phyloP scores from a whole-genome alignment of 2,329 filamentous ascomycete genomes.

The Ploettnerulaceae sp. region DNA sequence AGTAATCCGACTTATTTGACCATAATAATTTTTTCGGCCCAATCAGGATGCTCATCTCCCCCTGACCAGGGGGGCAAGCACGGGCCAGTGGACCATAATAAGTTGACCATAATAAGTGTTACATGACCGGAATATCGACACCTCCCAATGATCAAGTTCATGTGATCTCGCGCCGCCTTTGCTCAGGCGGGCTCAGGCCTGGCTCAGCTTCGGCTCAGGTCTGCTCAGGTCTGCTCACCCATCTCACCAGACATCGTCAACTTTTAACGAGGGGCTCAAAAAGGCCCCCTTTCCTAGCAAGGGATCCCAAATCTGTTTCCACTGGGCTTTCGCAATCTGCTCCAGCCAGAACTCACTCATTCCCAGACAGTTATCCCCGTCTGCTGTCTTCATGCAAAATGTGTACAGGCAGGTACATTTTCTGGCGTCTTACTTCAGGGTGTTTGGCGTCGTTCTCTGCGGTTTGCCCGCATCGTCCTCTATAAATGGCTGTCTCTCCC shows the following conservation, averaged over 20 bases:
- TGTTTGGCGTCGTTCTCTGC: constrained; percentile 12
- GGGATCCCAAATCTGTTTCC: constrained; percentile 12
- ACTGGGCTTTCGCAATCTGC: neutral
- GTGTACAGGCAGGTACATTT: neutral
- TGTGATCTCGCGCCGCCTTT: constrained; percentile 14
- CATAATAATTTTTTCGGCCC: too few species aligned
- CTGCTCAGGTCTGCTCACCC: constrained; percentile 9
- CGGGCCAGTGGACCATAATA: too few species aligned
- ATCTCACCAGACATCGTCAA: constrained; percentile 16
- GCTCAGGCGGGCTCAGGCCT: constrained; percentile 7
- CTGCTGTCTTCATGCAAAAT: constrained; percentile 3
- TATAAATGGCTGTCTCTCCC: constrained; percentile 17
- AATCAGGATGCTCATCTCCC: too few species aligned
- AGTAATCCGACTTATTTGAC: too few species aligned
- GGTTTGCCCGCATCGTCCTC: constrained; percentile 15
- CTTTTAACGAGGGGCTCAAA: constrained; percentile 17
- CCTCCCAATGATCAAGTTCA: too few species aligned
- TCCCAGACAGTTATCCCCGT: neutral
- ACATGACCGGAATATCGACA: neutral
- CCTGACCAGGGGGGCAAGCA: too few species aligned
- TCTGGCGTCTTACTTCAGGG: constrained; percentile 6
- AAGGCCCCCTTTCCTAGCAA: constrained; percentile 14
- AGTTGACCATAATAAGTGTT: too few species aligned
- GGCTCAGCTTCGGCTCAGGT: constrained; percentile 13
- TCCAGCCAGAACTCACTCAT: neutral